These are phyloP conservation scores for Trametes cinnabarina DNA, from an alignment of 768 basidiomycete species.

Conservation along the genomic window DNA sequence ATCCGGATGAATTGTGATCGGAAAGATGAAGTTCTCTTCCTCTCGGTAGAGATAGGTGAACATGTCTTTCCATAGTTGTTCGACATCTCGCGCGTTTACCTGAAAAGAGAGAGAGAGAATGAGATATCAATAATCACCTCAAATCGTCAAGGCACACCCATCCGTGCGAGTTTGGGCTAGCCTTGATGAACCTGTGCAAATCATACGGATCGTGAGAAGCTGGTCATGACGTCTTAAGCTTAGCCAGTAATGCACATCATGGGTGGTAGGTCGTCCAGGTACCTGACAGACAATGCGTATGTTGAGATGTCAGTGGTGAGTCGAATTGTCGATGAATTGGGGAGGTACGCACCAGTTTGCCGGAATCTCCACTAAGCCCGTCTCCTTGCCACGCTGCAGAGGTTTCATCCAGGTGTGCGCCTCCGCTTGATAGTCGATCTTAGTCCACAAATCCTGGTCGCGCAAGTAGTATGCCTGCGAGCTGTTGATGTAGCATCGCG, in stretches of 20 bases:
- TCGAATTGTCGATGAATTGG: background rate
- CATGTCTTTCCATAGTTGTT: slow-evolving; percentile 74
- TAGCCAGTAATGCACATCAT: slow-evolving; percentile 50
- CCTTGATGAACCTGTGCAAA: slow-evolving; percentile 62
- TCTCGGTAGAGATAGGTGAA: slow-evolving; percentile 63
- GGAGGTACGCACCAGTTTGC: slow-evolving; percentile 57
- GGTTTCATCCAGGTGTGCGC: slow-evolving; percentile 78
- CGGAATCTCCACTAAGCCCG: slow-evolving; percentile 62
- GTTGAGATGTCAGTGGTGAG: background rate
- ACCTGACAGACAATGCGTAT: slow-evolving; percentile 35
- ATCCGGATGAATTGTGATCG: slow-evolving; percentile 78
- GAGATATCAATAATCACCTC: background rate
- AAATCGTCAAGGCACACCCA: slow-evolving; percentile 42
- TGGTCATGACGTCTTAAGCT: background rate
- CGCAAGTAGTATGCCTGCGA: slow-evolving; percentile 69
- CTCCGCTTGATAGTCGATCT: slow-evolving; percentile 59
- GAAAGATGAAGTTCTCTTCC: slow-evolving; percentile 58
- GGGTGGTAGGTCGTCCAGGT: slow-evolving; percentile 71
- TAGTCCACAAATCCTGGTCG: slow-evolving; percentile 68
- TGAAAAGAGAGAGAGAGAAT: slow-evolving; percentile 24
- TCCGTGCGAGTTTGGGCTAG: slow-evolving; percentile 65
- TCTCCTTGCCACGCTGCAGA: slow-evolving; percentile 57
- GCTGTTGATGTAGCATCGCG: slow-evolving; percentile 24
- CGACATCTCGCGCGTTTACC: slow-evolving; percentile 65
- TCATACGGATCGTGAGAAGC: background rate